phyloP scores from a whole-genome alignment of 768 basidiomycete species.

The Amyloporia xantha region DNA sequence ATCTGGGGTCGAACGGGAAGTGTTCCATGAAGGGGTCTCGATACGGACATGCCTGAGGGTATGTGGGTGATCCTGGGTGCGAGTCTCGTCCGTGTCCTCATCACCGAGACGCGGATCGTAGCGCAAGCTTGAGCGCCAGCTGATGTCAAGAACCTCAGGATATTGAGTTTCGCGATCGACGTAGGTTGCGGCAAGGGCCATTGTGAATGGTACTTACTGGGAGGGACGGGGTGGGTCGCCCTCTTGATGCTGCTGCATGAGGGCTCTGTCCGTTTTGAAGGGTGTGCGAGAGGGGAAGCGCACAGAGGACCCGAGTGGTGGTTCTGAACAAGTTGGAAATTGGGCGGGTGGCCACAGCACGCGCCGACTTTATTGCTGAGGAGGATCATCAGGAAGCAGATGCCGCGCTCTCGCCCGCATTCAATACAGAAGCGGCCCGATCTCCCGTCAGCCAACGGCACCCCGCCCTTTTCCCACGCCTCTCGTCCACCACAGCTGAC shows the following conservation, averaged over 20 bases:
- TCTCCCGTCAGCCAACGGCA: no score
- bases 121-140: conserved; percentile 6
- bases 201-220: background rate
- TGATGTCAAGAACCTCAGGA: conserved; percentile 4
- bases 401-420: background rate
- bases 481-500: background rate
- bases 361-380: background rate
- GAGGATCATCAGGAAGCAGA: background rate
- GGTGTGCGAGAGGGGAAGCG: background rate
- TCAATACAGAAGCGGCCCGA: no score
- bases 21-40: background rate
- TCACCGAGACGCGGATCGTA: conserved; percentile 26
- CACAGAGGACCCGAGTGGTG: background rate
- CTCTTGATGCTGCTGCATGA: background rate
- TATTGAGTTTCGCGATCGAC: background rate
- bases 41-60: conserved; percentile 9
- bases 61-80: background rate
- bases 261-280: background rate
- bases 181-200: background rate
- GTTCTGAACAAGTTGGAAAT: no score
- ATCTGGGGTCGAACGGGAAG: background rate
- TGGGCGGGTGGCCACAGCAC: no score
- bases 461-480: conserved; percentile 1
- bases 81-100: conserved; percentile 15
- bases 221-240: background rate